Conservation (phyloP, 495 filamentous ascomycete genomes). For the Platismatia glauca region DNA sequence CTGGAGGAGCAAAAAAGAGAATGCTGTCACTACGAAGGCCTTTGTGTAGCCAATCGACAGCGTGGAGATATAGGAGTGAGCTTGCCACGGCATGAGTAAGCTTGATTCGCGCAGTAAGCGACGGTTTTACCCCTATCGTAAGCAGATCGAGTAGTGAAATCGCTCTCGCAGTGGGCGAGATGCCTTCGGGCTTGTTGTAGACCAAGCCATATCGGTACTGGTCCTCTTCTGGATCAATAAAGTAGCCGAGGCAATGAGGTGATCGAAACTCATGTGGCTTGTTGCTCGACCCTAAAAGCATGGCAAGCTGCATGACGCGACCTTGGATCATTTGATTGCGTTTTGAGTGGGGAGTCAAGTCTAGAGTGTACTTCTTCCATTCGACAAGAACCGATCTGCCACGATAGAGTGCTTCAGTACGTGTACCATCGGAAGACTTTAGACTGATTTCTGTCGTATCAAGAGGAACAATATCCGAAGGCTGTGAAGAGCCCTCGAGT, state of each 20-base stretch:
- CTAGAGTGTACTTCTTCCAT: conserved; percentile 2
- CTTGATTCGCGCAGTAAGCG: conserved; percentile 8
- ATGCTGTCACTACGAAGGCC: conserved; percentile 44
- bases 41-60: conserved; percentile 51
- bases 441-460: background rate
- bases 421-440: conserved; percentile 3
- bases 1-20: conserved; percentile 35
- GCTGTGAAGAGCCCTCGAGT: background rate
- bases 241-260: conserved; percentile 31
- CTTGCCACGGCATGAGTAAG: conserved; percentile 11
- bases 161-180: background rate
- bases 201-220: background rate
- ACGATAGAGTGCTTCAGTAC: conserved; percentile 4
- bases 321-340: conserved; percentile 4
- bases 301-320: conserved; percentile 13
- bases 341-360: background rate
- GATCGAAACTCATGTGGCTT: conserved; percentile 28
- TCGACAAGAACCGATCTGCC: conserved; percentile 8
- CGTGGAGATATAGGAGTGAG: conserved; percentile 33
- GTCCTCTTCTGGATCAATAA: conserved; percentile 23
- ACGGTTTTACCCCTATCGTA: background rate
- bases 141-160: conserved; percentile 4
- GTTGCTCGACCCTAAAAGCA: conserved; percentile 4
- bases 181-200: background rate
- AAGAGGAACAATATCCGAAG: background rate